Conservation (phyloP, 208 protist genomes). For the Leishmania tropica region DNA sequence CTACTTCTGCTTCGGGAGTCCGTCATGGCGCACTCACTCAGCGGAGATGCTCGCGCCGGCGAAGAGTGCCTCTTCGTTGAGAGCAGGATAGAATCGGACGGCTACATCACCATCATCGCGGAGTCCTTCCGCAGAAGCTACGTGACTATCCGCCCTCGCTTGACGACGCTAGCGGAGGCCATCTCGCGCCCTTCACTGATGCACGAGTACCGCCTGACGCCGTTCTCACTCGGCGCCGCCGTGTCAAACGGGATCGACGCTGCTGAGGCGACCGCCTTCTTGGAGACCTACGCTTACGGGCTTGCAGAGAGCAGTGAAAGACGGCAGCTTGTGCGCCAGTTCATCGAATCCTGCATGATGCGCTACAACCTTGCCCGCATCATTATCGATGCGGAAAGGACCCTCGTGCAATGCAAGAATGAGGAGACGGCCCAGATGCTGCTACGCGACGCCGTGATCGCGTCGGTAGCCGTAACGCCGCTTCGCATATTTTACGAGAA, state of each 20-base stretch:
- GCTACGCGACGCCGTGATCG: conserved; percentile 55
- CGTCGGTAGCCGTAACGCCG: conserved; percentile 45
- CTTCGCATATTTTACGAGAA: conserved; percentile 32
- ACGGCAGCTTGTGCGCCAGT: conserved; percentile 37
- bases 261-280: conserved; percentile 87
- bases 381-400: conserved; percentile 62
- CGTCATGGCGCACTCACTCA: not conserved
- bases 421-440: conserved; percentile 55
- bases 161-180: conserved; percentile 94
- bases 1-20: not conserved
- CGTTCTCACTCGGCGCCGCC: conserved; percentile 97
- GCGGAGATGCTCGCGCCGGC: not conserved
- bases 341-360: conserved; percentile 76
- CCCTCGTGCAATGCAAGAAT: conserved; percentile 71
- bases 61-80: conserved; percentile 75
- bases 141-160: conserved; percentile 37
- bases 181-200: conserved; percentile 93
- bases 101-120: conserved; percentile 65
- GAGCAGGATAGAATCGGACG: conserved; percentile 41
- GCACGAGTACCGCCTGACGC: conserved; percentile 98
- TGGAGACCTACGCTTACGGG: conserved; percentile 86
- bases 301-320: conserved; percentile 22
- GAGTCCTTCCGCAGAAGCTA: conserved; percentile 78
- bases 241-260: conserved; percentile 94
- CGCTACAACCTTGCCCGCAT: conserved; percentile 82